Base-by-base conservation (phyloP, 1,139 yeast genomes). In the Debaryomycetaceae sp. region DNA sequence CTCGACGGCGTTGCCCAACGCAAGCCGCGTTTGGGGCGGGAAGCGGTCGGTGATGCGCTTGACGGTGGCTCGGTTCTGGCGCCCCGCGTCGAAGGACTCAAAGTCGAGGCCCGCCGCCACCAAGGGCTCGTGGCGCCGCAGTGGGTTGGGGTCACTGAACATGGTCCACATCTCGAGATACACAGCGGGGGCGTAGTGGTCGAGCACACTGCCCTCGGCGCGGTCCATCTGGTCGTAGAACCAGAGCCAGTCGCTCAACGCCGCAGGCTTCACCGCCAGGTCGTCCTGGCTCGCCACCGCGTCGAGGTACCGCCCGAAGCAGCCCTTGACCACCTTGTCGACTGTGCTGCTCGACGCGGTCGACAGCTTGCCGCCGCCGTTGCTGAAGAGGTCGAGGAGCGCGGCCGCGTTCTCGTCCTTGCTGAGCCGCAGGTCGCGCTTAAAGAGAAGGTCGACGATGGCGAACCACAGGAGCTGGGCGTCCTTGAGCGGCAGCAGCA, bases 191-290 rank as follows among this genome's bases (percentile, higher is more conserved):
- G 18, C 16, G 16, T 23, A 32, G 12, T 13, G 6, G 5, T 24
- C 34, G 28, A 27, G 17, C 6, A 27, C 12, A 73, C 34, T 67
- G 46, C 17, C 75, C 58, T 18, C 36, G 53, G 49, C 23, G 11
- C 17, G 31, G 12, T 15, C 21, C 17, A 19, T 23, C 12, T 22
- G 38, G 46, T 88, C 96, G 41, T 77, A 73, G 49, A 81, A 83
- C 40, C 60, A 70, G 18, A 84, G 51, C 96, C 96, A 89, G 39
- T 86, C 95, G 27, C 85, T 75, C 10, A 86, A 57, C 25, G 57
- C 61, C 10, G 75, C 57, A 0, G 95, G 86, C 41, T 81, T 82
- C 2, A 46, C 43, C 21, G 86, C 56, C 26, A 78, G 65, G 39
- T 75, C 80, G 46, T 85, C 95, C 30, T 81, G 78, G 42, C 71